Conservation (phyloP, 371 early-diverging fungal genomes). For the Blakeslea trispora region DNA sequence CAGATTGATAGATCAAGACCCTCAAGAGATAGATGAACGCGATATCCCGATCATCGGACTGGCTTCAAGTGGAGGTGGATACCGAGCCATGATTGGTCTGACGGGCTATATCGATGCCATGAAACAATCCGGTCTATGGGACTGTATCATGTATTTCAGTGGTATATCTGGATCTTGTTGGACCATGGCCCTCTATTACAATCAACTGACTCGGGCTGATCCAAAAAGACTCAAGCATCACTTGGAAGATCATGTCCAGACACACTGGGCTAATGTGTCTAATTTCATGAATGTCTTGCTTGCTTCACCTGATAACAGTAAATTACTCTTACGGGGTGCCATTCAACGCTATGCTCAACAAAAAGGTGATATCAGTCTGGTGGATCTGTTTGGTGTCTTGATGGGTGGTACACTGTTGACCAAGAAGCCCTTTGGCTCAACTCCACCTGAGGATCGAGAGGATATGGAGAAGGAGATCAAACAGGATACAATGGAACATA, state of each 20-base stretch:
- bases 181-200: slow-evolving; percentile 48
- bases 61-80: slow-evolving; percentile 75
- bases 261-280: slow-evolving; percentile 48
- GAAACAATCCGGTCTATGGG: slow-evolving; percentile 56
- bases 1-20: slow-evolving; percentile 63
- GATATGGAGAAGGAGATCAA: slow-evolving; percentile 19
- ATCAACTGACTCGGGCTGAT: slow-evolving; percentile 28
- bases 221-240: slow-evolving; percentile 23
- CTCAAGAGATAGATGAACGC: slow-evolving; percentile 49
- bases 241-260: slow-evolving; percentile 34
- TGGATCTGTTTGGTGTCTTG: slow-evolving; percentile 71
- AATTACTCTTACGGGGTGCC: slow-evolving; percentile 51
- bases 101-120: slow-evolving; percentile 61
- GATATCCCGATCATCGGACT: slow-evolving; percentile 69
- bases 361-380: slow-evolving; percentile 53
- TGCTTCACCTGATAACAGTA: slow-evolving; percentile 42
- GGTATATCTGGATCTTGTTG: slow-evolving; percentile 65
- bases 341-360: slow-evolving; percentile 55
- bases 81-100: slow-evolving; percentile 71
- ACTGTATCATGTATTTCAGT: slow-evolving; percentile 64
- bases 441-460: slow-evolving; percentile 2
- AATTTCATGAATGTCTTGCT: slow-evolving; percentile 39
- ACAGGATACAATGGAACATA: slow-evolving; percentile 18
- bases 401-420: slow-evolving; percentile 61
- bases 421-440: slow-evolving; percentile 15